These are phyloP conservation scores for Auxenochlorella pyrenoidosa DNA, from an alignment of 139 green algal species.

Conservation along the genomic window DNA sequence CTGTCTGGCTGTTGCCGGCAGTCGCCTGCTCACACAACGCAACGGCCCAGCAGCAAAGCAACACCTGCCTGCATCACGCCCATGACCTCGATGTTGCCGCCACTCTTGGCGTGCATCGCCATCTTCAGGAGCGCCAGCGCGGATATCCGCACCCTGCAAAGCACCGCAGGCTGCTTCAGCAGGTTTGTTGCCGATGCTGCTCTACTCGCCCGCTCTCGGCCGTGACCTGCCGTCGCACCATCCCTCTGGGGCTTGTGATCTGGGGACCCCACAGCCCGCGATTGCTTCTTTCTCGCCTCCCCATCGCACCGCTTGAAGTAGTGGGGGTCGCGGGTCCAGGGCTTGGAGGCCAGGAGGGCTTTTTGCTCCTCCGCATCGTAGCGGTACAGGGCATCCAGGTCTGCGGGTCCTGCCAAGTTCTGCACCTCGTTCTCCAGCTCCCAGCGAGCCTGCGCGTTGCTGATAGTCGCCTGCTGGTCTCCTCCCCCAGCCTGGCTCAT, in stretches of 20 bases:
- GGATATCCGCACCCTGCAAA: slow-evolving; percentile 88
- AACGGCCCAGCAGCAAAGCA: background rate
- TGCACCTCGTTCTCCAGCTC: slow-evolving; percentile 95
- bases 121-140: slow-evolving; percentile 98
- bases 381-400: slow-evolving; percentile 79
- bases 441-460: slow-evolving; percentile 69
- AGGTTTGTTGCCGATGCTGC: background rate
- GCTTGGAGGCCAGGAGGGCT: slow-evolving; percentile 74
- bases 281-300: background rate
- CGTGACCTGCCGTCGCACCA: background rate
- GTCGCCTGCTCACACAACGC: too few species aligned
- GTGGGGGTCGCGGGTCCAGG: slow-evolving; percentile 90
- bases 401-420: background rate
- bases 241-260: background rate
- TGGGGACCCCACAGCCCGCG: background rate
- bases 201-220: background rate
- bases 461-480: background rate
- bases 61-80: slow-evolving; percentile 81
- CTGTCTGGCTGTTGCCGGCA: too few species aligned
- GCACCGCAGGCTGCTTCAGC: too few species aligned
- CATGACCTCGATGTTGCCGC: slow-evolving; percentile 97
- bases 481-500: background rate
- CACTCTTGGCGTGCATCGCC: slow-evolving; percentile 94
- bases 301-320: slow-evolving; percentile 84
- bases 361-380: slow-evolving; percentile 81